Base-by-base conservation (phyloP, 2,329 filamentous ascomycete genomes). In the Hymenoscyphus fraxineus region DNA sequence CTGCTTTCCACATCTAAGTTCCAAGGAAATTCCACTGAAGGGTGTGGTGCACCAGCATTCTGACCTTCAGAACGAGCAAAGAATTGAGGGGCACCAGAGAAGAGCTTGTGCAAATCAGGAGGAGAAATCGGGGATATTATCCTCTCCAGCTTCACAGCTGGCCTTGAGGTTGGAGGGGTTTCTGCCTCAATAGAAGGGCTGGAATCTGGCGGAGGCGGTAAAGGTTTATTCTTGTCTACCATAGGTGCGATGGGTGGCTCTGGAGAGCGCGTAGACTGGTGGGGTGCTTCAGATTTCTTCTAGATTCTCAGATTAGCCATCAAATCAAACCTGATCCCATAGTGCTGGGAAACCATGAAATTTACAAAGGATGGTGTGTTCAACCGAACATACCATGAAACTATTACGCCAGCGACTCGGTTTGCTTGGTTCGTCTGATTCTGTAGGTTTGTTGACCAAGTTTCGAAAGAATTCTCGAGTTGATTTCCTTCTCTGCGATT, bases 21-120 rank as follows among this genome's bases (percentile, higher is more conserved):
- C 82, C 87, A 90, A 1, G 88, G 88, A 73, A 87, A 91, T 44
- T 85, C 84, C 35, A 88, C 86, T 59, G 81, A 85, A 27, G 88
- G 87, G 70, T 86, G 82, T 27, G 84, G 84, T 44, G 85, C 83
- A 60, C 82, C 85, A 65, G 81, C 82, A 73, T 81, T 84, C 74
- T 87, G 83, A 47, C 84, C 83, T 70, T 86, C 82, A 64, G 81
- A 83, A 61, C 84, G 82, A 69, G 85, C 82, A 74, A 86, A 87
- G 78, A 88, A 91, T 74, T 90, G 88, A 67, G 89, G 89, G 55
- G 89, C 89, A n/a, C 89, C 88, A 32, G 88, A 89, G 79, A 91
- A 92, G 71, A 91, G 82, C 75, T 86, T 85, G 77, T 88, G 85
- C 60, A 91, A 78, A 69, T 90, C 86, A 51, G 80, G 78, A 57